Base-by-base conservation (phyloP, 768 basidiomycete species). In the Termitomyces sp. region DNA sequence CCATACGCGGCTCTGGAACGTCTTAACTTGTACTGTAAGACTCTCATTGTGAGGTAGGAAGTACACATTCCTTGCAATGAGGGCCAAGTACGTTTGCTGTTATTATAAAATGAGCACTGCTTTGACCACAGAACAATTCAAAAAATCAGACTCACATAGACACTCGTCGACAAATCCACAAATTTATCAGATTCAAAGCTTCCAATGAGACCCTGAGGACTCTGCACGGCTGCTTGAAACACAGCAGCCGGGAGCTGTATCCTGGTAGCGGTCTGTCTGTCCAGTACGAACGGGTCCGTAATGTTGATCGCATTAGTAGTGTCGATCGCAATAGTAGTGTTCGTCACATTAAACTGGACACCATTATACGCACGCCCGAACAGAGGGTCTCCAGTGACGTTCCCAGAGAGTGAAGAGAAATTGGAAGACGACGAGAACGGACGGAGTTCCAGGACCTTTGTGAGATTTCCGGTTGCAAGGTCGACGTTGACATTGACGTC, bases 291-390 rank as follows among this genome's bases (percentile, higher is more conserved):
- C 55, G 68, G 65, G 64, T 80, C 77, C 5, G 73, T 70, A 53
- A n/a, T n/a, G n/a, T n/a, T n/a, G n/a, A n/a, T n/a, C n/a, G n/a
- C n/a, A n/a, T n/a, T n/a, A n/a, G n/a, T n/a, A n/a, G n/a, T n/a
- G n/a, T n/a, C n/a, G n/a, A n/a, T n/a, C n/a, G n/a, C n/a, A n/a
- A n/a, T n/a, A n/a, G n/a, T n/a, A n/a, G n/a, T n/a, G n/a, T 72
- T 69, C 2, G 65, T 67, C 51, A 81, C 56, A 51, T 79, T 72
- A 66, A 84, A 84, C 39, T 71, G 70, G 51, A 85, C 70, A 0
- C 82, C 84, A 60, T 84, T 85, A 65, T 82, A 83, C 15, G 80
- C 77, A 9, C 68, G 72, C 18, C 79, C 77, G 44, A 74, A 67
- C 41, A 83, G 64, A 5, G 80, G 76, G 4, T 66, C 51, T 1